Evolutionary conservation across 2,329 filamentous ascomycete genomes (phyloP), one percentile per base, ranked within the genome.

Genomic region (Aspergillaceae sp.): DNA sequence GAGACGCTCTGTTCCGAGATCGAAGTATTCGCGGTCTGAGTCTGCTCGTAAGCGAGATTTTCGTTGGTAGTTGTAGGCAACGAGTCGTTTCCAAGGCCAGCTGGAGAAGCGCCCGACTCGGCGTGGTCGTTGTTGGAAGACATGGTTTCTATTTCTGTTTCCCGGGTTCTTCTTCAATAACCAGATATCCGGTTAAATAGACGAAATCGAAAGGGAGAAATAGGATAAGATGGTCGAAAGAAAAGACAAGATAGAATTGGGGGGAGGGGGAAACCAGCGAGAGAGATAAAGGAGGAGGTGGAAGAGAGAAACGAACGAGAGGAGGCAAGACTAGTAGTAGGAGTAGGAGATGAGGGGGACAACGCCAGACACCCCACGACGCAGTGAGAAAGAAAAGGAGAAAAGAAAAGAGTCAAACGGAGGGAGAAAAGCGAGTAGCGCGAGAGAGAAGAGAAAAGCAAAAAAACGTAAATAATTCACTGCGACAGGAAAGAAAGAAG

Each of bases 11-110:
- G 40, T 32, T 51, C 53, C 33, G 51, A 11, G 9, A 47, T 40
- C 34, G 46, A 41, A 34, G 40, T 42, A 38, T 54, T 36, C 38
- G 55, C 32, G 29, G 46, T 43, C 27, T 48, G 41, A 37, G 47
- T 43, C 43, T 26, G 41, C 35, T 56, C 54, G 27, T 51, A 49
- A 29, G 49, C 35, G 32, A 48, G 44, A 42, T 58, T 52, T 41
- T 55, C 50, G 42, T 45, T 52, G 46, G 50, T 43, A 29, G 51
- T 42, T 44, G 51, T 45, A 43, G 50, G 46, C 38, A 52, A 45
- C 35, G 52, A 48, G 32, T 54, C 52, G 40, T 52, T 48, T 40
- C 50, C 54, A 48, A 38, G 40, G 38, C 33, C 42, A 30, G 41
- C 40, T 44, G 50, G 42, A 28, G 36, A 7, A 34, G 48, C 37